Conservation (phyloP, 1,139 yeast genomes). For the Casaregolazyma lundiana region DNA sequence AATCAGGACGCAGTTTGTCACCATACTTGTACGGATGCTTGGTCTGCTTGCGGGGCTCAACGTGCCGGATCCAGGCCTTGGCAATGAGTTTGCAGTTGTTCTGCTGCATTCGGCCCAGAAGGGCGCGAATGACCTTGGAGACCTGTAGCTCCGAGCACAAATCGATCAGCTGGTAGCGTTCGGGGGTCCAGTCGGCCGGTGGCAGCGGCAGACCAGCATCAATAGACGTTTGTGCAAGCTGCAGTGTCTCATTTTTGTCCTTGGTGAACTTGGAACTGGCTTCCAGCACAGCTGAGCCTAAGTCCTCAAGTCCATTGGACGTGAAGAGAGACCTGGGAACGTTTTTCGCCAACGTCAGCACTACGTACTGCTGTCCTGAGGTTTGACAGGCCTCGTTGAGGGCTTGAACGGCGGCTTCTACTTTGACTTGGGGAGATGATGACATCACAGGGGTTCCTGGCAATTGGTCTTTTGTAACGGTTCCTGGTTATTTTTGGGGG, state of each 20-base stretch:
- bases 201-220: not conserved
- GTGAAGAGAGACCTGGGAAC: not conserved
- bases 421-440: too few species aligned
- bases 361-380: not conserved
- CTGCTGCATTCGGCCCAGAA: slow-evolving; percentile 42
- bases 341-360: not conserved
- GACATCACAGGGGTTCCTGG: too few species aligned
- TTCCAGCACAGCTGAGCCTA: not conserved
- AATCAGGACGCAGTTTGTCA: slow-evolving; percentile 47
- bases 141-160: not conserved
- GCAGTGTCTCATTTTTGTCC: not conserved
- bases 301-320: slow-evolving; percentile 3
- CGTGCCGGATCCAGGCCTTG: slow-evolving; percentile 60
- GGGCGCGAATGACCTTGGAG: not conserved
- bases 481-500: too few species aligned
- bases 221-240: not conserved
- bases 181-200: not conserved
- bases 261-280: not conserved
- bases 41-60: slow-evolving; percentile 68
- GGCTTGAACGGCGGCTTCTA: too few species aligned
- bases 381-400: not conserved
- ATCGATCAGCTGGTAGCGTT: not conserved
- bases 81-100: slow-evolving; percentile 57
- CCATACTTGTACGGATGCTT: slow-evolving; percentile 57
- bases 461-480: too few species aligned